Evolutionary conservation across 331 rosid species (phyloP).

Genomic region (Pyracantha coccinea): DNA sequence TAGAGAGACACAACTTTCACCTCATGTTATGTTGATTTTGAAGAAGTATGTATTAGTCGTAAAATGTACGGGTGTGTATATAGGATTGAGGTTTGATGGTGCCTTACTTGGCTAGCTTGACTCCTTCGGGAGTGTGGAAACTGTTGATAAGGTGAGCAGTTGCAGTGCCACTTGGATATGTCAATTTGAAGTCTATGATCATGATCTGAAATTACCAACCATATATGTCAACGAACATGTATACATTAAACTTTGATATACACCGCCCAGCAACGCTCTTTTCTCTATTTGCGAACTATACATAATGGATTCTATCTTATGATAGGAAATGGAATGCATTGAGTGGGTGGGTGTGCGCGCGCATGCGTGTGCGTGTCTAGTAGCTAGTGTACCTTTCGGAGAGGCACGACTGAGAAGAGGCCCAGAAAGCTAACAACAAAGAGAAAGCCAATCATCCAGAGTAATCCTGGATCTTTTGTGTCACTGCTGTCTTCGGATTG

Average conservation of each 20-base stretch:
- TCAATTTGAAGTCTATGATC: slow-evolving; percentile 69
- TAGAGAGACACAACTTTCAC: too few species aligned
- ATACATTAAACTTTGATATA: too few species aligned
- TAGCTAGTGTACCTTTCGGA: slow-evolving; percentile 42
- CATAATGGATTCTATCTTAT: too few species aligned
- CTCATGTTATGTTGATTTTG: neutral
- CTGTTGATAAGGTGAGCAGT: slow-evolving; percentile 77
- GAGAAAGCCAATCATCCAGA: slow-evolving; percentile 64
- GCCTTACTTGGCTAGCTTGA: slow-evolving; percentile 60
- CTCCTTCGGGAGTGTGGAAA: slow-evolving; percentile 77
- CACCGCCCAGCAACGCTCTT: too few species aligned
- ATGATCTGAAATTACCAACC: slow-evolving; percentile 38
- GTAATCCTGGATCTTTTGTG: slow-evolving; percentile 45
- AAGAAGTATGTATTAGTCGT: too few species aligned
- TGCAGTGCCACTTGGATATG: slow-evolving; percentile 86
- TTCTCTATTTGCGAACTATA: too few species aligned
- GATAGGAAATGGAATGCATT: too few species aligned
- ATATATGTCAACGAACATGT: neutral
- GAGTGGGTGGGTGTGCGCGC: too few species aligned
- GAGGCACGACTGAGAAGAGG: slow-evolving; percentile 78
- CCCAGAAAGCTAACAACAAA: slow-evolving; percentile 79
- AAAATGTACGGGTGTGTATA: too few species aligned
- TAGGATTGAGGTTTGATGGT: neutral
- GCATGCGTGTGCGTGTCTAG: too few species aligned
- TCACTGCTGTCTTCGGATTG: slow-evolving; percentile 35